Base-by-base conservation (phyloP, 352 stramenopile species). In the Phytophthora pisi region DNA sequence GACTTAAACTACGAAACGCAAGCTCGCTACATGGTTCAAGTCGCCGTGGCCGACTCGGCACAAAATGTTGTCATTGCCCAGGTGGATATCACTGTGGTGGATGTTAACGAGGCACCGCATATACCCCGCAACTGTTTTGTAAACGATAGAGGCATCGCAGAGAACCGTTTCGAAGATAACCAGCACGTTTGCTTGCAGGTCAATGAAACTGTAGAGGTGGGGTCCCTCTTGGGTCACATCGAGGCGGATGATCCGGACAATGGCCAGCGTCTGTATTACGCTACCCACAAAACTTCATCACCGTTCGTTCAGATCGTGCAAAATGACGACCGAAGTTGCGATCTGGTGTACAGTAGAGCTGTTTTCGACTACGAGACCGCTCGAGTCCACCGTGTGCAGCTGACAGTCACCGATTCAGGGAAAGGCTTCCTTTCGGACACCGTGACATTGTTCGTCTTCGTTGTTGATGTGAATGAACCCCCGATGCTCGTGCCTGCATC, bases 111-210 rank as follows among this genome's bases (percentile, higher is more conserved):
- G 56, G 34, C 58, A 1, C 79, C 81, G 10, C 28, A 60, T 15
- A 60, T 90, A 9, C 52, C 65, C 26, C 75, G 81, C 15, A 90
- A 88, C 34, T 90, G 81, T 60, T 79, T 71, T 51, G 75, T 90
- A 5, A 65, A 77, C 36, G 46, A 70, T 6, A 60, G 80, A 46
- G 66, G 75, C 5, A 61, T 66, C 0, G 46, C 63, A 5, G 71
- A 67, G 15, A 56, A 88, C 42, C 75, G 70, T 5, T 79, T 74
- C 43, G 73, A 88, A 53, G 58, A 42, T 3, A 90, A 90, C 57
- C 51, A 81, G 11, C 75, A 90, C 16, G 59, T 88, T 2, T 90
- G 81, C 18, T 4, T 88, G 5, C 59, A 74, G 56, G 68, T 74
- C 1, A 50, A 61, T 9, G 81, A 90, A 61, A 79, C 85, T 51